Percentiles rank a stretch among this genome's conserved stretches.
These are phyloP conservation scores for Bipolaris victoriae DNA, from an alignment of 2,329 filamentous ascomycete genomes.

Conservation along the genomic window DNA sequence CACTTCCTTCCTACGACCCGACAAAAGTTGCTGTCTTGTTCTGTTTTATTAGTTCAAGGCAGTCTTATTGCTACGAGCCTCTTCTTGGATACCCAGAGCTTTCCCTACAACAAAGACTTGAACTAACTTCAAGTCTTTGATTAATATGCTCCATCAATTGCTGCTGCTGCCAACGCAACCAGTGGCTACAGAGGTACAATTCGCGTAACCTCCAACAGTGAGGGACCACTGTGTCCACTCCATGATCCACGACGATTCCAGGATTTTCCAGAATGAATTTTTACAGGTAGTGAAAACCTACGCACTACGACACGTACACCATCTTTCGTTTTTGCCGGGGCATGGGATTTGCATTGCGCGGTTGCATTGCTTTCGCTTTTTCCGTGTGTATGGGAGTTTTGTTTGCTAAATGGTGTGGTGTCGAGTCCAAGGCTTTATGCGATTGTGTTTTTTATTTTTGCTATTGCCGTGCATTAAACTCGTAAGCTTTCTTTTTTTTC, in stretches of 20 bases:
- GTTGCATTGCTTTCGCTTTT: constrained; percentile 39
- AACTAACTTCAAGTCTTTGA: constrained; percentile 28
- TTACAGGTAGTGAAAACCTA: constrained; percentile 10
- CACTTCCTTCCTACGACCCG: constrained; percentile 23
- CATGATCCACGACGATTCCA: constrained; percentile 11
- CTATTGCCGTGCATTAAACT: constrained; percentile 16
- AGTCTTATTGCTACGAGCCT: constrained; percentile 28
- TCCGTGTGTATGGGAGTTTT: constrained; percentile 12
- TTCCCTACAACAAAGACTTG: constrained; percentile 26
- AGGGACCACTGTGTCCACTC: constrained; percentile 3
- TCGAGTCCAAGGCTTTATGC: constrained; percentile 9
- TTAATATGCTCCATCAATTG: constrained; percentile 11
- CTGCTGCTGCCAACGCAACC: constrained; percentile 16
- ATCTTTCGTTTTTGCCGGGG: constrained; percentile 26
- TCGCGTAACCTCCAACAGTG: constrained; percentile 4
- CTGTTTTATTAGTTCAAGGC: constrained; percentile 25
- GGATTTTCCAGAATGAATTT: constrained; percentile 18
- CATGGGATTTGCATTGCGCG: constrained; percentile 41
- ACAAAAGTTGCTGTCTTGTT: constrained; percentile 42
- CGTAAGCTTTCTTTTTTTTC: too few relatives aligned
- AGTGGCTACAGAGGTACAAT: constrained; percentile 3
- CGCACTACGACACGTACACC: constrained; percentile 20
- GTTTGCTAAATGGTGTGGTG: constrained; percentile 7
- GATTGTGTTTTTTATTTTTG: constrained; percentile 7
- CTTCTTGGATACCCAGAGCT: constrained; percentile 41